A percentile compares a stretch with the other conserved stretches of the same genome.
phyloP scores from a whole-genome alignment of 1,284 basidiomycete genomes.

The Megacollybia platyphylla region DNA sequence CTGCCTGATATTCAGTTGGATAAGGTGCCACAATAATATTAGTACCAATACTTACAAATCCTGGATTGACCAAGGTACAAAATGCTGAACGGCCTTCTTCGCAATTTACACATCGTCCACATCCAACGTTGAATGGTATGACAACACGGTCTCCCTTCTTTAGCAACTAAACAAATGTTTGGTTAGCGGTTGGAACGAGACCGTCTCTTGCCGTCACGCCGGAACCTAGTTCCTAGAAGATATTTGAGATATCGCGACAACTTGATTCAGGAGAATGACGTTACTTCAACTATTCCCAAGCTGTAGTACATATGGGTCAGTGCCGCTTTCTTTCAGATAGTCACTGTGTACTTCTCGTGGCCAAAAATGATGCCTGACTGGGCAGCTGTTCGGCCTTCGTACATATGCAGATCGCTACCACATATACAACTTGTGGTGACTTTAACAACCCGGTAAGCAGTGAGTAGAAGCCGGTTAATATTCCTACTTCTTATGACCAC shows the following conservation, averaged over 20 bases:
- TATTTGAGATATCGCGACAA: not conserved
- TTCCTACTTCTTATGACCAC: constrained; percentile 30
- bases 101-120: constrained; percentile 41
- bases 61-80: constrained; percentile 41
- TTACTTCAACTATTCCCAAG: constrained; percentile 35
- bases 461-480: not conserved
- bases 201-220: constrained; percentile 23
- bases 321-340: not conserved
- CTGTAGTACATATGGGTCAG: constrained; percentile 10
- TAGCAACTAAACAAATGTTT: constrained; percentile 18
- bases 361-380: constrained; percentile 37
- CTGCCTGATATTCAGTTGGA: constrained; percentile 16
- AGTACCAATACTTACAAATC: constrained; percentile 26
- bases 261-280: not conserved
- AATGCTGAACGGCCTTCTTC: constrained; percentile 37
- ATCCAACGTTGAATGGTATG: constrained; percentile 45
- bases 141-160: constrained; percentile 40
- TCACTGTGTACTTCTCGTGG: constrained; percentile 31
- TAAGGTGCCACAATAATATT: not conserved
- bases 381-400: constrained; percentile 39
- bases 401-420: constrained; percentile 42
- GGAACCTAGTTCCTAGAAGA: constrained; percentile 22
- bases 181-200: not conserved
- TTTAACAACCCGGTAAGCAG: constrained; percentile 8
- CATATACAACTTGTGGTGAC: constrained; percentile 40